These are phyloP conservation scores for Pseudocercospora musae DNA, from an alignment of 2,329 filamentous ascomycete species.

Conservation along the genomic window DNA sequence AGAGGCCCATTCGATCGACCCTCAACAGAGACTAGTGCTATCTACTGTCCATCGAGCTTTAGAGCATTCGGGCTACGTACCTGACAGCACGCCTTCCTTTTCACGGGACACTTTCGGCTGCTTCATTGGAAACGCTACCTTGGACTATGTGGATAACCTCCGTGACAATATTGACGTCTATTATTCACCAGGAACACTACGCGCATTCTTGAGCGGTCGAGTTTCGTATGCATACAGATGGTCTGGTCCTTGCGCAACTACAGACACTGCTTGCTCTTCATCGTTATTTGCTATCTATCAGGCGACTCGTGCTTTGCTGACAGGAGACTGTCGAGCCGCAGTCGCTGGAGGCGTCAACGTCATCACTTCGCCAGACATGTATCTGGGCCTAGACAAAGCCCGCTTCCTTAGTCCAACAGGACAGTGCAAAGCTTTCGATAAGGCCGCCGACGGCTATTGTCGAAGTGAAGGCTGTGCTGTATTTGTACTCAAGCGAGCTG, in stretches of 20 bases:
- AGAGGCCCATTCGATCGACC: conserved; percentile 16
- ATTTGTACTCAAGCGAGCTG: conserved; percentile 34
- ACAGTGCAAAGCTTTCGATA: conserved; percentile 34
- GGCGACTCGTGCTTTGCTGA: conserved; percentile 3
- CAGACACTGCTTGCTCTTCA: conserved; percentile 17
- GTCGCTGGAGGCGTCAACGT: conserved; percentile 17
- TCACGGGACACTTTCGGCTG: conserved; percentile 11
- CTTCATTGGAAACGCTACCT: conserved; percentile 8
- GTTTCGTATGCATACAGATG: conserved; percentile 15
- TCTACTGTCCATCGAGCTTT: conserved; percentile 9
- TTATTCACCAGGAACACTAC: conserved; percentile 8
- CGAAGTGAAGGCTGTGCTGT: conserved; percentile 33
- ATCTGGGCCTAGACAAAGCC: conserved; percentile 17
- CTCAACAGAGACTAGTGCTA: conserved; percentile 12
- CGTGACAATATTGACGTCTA: conserved; percentile 11
- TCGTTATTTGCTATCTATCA: conserved; percentile 10
- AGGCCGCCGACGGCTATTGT: conserved; percentile 37
- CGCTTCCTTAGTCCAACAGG: conserved; percentile 22
- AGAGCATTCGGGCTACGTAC: conserved; percentile 13
- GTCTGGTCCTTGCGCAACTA: conserved; percentile 11
- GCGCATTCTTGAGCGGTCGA: conserved; percentile 10
- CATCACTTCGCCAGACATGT: conserved; percentile 16
- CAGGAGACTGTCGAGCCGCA: conserved; percentile 13
- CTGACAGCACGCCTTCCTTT: conserved; percentile 7
- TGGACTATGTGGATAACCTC: conserved; percentile 13